Evolutionary conservation across 202 grass and related monocot species (phyloP), one percentile per base, ranked within the genome.

Genomic region (Elaeis oleifera): DNA sequence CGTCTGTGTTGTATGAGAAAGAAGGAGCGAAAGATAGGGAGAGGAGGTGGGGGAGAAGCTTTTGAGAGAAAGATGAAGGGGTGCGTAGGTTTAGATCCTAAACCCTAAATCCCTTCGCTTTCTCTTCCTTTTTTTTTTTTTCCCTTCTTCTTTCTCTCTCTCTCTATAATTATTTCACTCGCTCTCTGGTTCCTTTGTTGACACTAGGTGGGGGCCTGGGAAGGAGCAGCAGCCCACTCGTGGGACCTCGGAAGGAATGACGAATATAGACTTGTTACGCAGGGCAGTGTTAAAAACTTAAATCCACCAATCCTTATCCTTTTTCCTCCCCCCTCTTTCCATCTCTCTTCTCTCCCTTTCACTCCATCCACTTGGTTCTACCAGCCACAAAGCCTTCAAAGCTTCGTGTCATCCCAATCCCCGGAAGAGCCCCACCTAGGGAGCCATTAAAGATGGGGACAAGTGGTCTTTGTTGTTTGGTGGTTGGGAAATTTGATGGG

Each of bases 241-340:
- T 68, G 65, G 65, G 65, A 5, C 53, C 65, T 68, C 52, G 52
- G 53, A 56, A 28, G 18, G 65, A 44, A 68, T 68, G 53, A 68
- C 55, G 49, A 52, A 16, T 29, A 56, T 51, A 68, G 27, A 28
- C 36, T 44, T 44, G 36, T 44, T 13, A 44, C 36, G 8, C 36
- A 2, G 36, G 11, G 0, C 36, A 13, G 36, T 2, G 36, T 44
- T 14, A 44, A 13, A 31, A 44, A 13, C 36, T 44, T 44, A 44
- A 44, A 44, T 13, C 36, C 36, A 44, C 11, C 36, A 0, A 0
- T 5, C 1, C 36, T 44, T 2, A 5, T 6, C 36, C 36, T 14
- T 44, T 39, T 39, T 44, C 3, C 3, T 5, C 18, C 29, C 15
- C 15, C 17, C 20, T 23, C 19, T 64, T 20, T 16, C 23, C 56